Conservation (phyloP, 2,329 filamentous ascomycete genomes). For the Cryphonectria naterciae region DNA sequence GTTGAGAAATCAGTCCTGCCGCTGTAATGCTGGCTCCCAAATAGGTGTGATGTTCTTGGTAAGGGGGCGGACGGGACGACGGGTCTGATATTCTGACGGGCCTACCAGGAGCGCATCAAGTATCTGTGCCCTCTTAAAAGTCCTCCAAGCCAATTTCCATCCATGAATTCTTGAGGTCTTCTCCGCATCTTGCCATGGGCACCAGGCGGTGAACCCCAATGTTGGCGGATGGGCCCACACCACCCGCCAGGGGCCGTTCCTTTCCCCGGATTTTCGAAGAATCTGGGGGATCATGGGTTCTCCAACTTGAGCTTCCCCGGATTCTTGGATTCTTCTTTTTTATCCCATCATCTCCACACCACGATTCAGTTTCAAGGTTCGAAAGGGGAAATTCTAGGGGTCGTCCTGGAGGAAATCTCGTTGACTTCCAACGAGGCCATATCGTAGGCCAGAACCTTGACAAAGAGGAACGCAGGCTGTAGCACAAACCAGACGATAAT, state of each 20-base stretch:
- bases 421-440: background rate
- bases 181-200: slow-evolving; percentile 7
- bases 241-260: slow-evolving; percentile 3
- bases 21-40: background rate
- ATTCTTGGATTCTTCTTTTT: background rate
- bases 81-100: background rate
- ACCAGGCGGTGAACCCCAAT: slow-evolving; percentile 2
- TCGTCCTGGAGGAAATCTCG: background rate
- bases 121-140: background rate
- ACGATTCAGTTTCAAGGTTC: background rate
- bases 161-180: background rate
- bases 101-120: background rate
- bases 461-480: background rate
- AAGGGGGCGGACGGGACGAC: background rate
- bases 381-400: background rate
- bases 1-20: background rate
- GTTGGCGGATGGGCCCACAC: background rate
- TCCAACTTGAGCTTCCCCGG: slow-evolving; percentile 4
- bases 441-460: background rate
- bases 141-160: background rate
- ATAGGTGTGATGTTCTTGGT: background rate
- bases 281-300: slow-evolving; percentile 7
- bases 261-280: slow-evolving; percentile 3
- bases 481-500: background rate
- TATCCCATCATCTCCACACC: slow-evolving; percentile 4